Base-by-base conservation (phyloP, 225 moss, liverwort and hornwort species). In the Antitrichia curtipendula region DNA sequence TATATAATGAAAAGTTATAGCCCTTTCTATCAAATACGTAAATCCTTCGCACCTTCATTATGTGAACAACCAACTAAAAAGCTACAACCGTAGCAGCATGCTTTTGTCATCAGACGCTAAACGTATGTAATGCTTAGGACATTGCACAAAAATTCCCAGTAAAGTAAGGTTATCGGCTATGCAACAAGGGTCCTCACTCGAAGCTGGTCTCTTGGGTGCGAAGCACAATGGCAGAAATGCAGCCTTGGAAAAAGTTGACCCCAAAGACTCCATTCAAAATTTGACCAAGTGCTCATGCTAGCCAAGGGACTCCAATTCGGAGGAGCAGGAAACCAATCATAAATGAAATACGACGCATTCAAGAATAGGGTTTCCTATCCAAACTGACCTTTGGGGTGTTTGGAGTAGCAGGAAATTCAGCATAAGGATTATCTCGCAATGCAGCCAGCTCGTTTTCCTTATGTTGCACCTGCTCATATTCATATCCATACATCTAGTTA, bases 371-470 rank as follows among this genome's bases (percentile, higher is more conserved):
- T 40, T 86, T 77, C 47, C 50, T 84, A 79, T 84, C 82, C 75
- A 86, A 84, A 89, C 91, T 91, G 82, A 95, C 97, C 97, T 99
- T 99, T 28, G 99, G 99, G 60, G 97, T 99, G 86, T 94, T 97
- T 47, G 99, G 99, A 89, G 99, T 99, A 80, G 83, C 90, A 89
- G 96, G 94, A 59, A 97, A 88, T 80, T 99, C 97, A 79, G 99
- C 97, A 89, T 95, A 99, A 38, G 99, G 99, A 89, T 99, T 99
- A 78, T 97, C 96, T 61, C 97, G 94, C 64, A 99, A 90, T 29
- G 95, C 83, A 32, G 93, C 90, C 57, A 99, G 90, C 86, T 97
- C 99, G 49, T 71, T 90, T 88, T 97, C 96, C 88, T 97, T 99
- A 73, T 91, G 64, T 52, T 96, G 94, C 53, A 97, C 92, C 96